Conservation (phyloP, 179 eudicot genomes). For the Heliamphora pulchella region DNA sequence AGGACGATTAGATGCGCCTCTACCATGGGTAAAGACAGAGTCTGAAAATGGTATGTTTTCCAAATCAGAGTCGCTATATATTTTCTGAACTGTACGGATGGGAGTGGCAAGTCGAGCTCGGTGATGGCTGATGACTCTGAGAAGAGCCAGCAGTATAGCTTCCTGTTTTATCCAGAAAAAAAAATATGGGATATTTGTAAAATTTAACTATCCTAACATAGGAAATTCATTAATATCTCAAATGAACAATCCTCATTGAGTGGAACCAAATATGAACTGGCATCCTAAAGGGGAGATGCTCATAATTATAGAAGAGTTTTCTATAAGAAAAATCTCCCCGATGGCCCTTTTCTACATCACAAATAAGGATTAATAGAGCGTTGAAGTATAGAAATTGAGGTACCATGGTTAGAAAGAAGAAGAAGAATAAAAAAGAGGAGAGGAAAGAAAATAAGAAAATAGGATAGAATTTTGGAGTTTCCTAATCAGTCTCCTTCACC, state of each 20-base stretch:
- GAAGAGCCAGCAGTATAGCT: constrained; percentile 76
- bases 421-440: too few species aligned
- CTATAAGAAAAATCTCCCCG: too few species aligned
- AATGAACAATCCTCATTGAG: not conserved
- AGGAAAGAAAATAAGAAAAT: too few species aligned
- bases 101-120: constrained; percentile 92
- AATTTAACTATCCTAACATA: not conserved
- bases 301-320: too few species aligned
- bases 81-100: constrained; percentile 75
- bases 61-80: constrained; percentile 24
- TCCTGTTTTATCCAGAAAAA: constrained; percentile 47
- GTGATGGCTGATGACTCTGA: constrained; percentile 81
- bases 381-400: too few species aligned
- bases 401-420: too few species aligned
- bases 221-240: not conserved
- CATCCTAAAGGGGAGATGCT: not conserved
- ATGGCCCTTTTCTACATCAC: too few species aligned
- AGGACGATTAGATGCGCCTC: constrained; percentile 50
- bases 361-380: too few species aligned
- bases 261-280: not conserved
- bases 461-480: too few species aligned
- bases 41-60: constrained; percentile 25
- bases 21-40: constrained; percentile 38
- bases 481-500: too few species aligned
- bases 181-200: not conserved